Conservation (phyloP, 1,284 basidiomycete genomes). For the Fistulina hepatica region DNA sequence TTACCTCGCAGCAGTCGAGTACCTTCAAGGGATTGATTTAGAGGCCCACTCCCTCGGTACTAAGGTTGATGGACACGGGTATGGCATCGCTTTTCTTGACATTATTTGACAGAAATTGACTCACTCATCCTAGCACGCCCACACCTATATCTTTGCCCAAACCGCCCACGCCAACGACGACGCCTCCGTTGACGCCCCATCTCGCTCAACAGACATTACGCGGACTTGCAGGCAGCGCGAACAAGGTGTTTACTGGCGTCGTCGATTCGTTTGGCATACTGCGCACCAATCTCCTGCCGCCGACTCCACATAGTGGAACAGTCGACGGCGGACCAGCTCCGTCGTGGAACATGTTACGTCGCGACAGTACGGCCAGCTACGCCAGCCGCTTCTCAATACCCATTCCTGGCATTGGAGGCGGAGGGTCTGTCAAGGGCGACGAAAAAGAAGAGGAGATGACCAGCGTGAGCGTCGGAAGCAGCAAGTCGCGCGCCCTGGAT, state of each 20-base stretch:
- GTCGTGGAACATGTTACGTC: too few relatives aligned
- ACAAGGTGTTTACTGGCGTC: constrained; percentile 77
- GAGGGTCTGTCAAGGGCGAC: constrained; percentile 20
- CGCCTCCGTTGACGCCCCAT: too few relatives aligned
- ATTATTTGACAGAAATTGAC: too few relatives aligned
- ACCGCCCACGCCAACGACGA: too few relatives aligned
- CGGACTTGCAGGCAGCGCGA: constrained; percentile 64
- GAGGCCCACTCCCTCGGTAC: too few relatives aligned
- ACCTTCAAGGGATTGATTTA: too few relatives aligned
- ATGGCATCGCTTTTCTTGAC: not conserved
- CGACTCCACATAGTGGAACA: too few relatives aligned
- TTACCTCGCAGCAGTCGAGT: constrained; percentile 87
- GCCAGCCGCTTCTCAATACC: constrained; percentile 10
- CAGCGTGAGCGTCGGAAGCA: constrained; percentile 9
- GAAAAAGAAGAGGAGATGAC: constrained; percentile 12
- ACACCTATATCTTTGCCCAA: too few relatives aligned
- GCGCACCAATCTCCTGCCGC: constrained; percentile 48
- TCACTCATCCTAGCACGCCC: too few relatives aligned
- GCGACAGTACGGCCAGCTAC: too few relatives aligned
- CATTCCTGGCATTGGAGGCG: constrained; percentile 12
- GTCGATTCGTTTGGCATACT: constrained; percentile 82
- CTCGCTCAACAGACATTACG: constrained; percentile 24
- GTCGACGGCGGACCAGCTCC: too few relatives aligned
- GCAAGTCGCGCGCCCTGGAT: constrained; percentile 11
- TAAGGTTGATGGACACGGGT: too few relatives aligned